Percentiles rank a stretch among this genome's conserved stretches.
Conservation (phyloP, 441 rosid species). For the Euphorbia schlechtendalii region DNA sequence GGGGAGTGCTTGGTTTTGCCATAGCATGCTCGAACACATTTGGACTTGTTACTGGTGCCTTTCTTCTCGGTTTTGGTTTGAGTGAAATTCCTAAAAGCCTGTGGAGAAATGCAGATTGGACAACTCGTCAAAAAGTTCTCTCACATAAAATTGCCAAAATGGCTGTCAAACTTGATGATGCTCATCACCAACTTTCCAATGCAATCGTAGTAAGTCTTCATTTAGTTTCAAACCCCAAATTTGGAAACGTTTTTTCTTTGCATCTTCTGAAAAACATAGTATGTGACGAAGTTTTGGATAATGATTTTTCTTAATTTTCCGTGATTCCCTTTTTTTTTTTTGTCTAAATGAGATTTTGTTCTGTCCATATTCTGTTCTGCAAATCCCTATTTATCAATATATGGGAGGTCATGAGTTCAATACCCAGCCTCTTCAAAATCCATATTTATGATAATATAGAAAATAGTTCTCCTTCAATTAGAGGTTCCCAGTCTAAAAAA, state of each 20-base stretch:
- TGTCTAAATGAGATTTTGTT: neutral
- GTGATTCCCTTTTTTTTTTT: neutral
- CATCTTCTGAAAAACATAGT: too few species aligned
- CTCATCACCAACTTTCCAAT: conserved; percentile 96
- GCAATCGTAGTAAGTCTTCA: conserved; percentile 78
- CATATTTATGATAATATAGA: too few species aligned
- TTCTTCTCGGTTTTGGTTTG: conserved; percentile 98
- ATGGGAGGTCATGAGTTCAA: too few species aligned
- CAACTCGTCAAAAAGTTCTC: conserved; percentile 85
- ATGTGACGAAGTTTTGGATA: neutral
- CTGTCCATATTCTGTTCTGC: too few species aligned
- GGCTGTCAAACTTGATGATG: conserved; percentile 93
- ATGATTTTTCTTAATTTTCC: too few species aligned
- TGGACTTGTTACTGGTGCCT: conserved; percentile 96
- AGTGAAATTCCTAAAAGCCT: conserved; percentile 87
- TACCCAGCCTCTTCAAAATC: too few species aligned
- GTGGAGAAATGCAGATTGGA: conserved; percentile 94
- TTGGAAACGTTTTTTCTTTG: neutral
- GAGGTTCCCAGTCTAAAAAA: neutral
- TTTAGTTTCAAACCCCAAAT: neutral
- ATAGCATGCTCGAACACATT: conserved; percentile 98
- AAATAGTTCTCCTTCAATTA: neutral
- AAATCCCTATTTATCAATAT: too few species aligned
- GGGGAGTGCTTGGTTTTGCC: conserved; percentile 73
- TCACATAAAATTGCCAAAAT: conserved; percentile 94